Conservation (phyloP, 306 rosid genomes). For the Prunus campanulata region DNA sequence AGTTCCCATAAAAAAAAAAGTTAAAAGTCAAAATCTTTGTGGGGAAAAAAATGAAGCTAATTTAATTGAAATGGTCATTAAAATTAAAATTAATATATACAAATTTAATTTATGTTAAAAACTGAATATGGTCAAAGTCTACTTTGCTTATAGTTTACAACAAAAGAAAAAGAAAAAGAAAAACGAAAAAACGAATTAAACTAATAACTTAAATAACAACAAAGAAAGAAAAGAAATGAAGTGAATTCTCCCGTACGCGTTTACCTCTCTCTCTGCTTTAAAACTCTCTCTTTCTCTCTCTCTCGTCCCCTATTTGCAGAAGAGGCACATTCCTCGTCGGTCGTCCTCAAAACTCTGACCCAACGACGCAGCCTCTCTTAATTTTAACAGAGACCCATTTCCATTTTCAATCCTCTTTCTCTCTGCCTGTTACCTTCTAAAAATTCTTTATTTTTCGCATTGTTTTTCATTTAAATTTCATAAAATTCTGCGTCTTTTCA, state of each 20-base stretch:
- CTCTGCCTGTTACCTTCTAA: neutral
- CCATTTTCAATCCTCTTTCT: constrained; percentile 2
- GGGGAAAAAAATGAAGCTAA: neutral
- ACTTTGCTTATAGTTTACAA: neutral
- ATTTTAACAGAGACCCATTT: constrained; percentile 27
- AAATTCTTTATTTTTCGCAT: neutral
- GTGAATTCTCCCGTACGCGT: constrained; percentile 34
- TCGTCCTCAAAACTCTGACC: constrained; percentile 38
- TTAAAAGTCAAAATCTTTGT: neutral
- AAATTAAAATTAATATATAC: neutral
- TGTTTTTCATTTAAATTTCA: neutral
- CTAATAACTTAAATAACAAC: neutral
- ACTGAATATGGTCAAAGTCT: neutral
- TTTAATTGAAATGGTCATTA: neutral
- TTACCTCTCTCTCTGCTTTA: constrained; percentile 20
- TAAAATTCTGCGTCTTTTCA: constrained; percentile 9
- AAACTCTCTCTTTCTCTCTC: neutral
- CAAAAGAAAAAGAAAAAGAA: neutral
- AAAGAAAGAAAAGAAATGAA: neutral
- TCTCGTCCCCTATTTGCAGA: constrained; percentile 22
- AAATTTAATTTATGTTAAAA: constrained; percentile 3
- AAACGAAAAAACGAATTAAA: neutral
- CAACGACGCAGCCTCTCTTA: constrained; percentile 16
- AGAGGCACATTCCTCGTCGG: constrained; percentile 36
- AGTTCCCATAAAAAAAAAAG: too few relatives aligned